phyloP scores from a whole-genome alignment of 805 yeast genomes.

The Lachancea dasiensis region DNA sequence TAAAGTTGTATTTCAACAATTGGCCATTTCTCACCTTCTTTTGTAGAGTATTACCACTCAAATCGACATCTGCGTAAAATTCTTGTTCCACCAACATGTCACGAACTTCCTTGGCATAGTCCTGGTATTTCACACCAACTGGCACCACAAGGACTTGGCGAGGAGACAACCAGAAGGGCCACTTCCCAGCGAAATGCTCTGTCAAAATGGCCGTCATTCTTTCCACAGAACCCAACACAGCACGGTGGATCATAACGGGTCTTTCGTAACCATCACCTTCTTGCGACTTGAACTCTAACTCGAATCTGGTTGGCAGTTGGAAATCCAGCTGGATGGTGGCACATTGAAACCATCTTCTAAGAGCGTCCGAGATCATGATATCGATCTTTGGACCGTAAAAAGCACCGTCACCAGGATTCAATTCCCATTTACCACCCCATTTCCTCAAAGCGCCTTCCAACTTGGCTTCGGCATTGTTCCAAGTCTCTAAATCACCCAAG shows the following conservation, averaged over 20 bases:
- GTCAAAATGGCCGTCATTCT: slow-evolving; percentile 98
- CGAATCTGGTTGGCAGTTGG: slow-evolving; percentile 95
- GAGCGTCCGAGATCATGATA: slow-evolving; percentile 90
- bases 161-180: slow-evolving; percentile 99
- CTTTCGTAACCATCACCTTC: slow-evolving; percentile 50
- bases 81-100: slow-evolving; percentile 63
- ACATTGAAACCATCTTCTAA: slow-evolving; percentile 97
- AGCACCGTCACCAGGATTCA: slow-evolving; percentile 97
- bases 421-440: slow-evolving; percentile 89
- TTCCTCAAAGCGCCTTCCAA: slow-evolving; percentile 75
- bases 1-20: slow-evolving; percentile 87
- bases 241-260: slow-evolving; percentile 99
- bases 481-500: slow-evolving; percentile 89
- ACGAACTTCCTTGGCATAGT: slow-evolving; percentile 80
- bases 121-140: slow-evolving; percentile 89
- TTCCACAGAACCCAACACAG: slow-evolving; percentile 96
- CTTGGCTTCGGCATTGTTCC: slow-evolving; percentile 87
- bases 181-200: slow-evolving; percentile 97
- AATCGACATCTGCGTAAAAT: slow-evolving; percentile 88
- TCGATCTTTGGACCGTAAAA: slow-evolving; percentile 95
- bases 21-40: slow-evolving; percentile 98
- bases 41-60: slow-evolving; percentile 92
- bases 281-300: slow-evolving; percentile 70
- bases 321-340: slow-evolving; percentile 98
- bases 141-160: slow-evolving; percentile 96